These are phyloP conservation scores for Globisporangium nodosum DNA, from an alignment of 352 stramenopile species.

Conservation along the genomic window DNA sequence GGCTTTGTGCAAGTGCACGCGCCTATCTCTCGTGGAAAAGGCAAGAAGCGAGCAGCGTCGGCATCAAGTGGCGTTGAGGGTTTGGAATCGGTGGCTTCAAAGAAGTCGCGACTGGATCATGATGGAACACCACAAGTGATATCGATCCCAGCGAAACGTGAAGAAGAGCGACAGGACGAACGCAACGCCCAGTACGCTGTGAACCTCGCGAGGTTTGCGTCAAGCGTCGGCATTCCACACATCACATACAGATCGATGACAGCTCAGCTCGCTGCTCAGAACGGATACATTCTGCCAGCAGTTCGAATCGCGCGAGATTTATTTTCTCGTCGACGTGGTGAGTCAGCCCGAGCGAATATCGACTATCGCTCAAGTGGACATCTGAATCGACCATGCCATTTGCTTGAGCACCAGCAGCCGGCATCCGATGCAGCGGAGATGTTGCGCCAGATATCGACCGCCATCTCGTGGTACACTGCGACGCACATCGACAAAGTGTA, in stretches of 20 bases:
- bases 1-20: not conserved
- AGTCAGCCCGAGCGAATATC: not conserved
- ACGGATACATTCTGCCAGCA: constrained; percentile 41
- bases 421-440: constrained; percentile 9
- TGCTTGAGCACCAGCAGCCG: not conserved
- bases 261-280: constrained; percentile 30
- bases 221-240: constrained; percentile 30
- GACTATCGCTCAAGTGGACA: not conserved
- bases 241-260: constrained; percentile 40
- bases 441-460: constrained; percentile 49
- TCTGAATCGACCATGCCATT: not conserved
- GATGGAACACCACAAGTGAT: not conserved
- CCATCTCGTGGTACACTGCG: constrained; percentile 55
- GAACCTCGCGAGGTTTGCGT: constrained; percentile 46
- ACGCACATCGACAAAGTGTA: constrained; percentile 55
- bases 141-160: not conserved
- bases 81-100: not conserved
- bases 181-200: constrained; percentile 27
- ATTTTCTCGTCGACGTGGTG: constrained; percentile 27
- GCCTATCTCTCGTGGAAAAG: constrained; percentile 5
- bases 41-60: constrained; percentile 13
- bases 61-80: not conserved
- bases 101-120: not conserved
- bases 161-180: constrained; percentile 31
- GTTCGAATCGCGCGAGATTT: constrained; percentile 52